Base-by-base conservation (phyloP, 2,329 filamentous ascomycete genomes). In the Nakataea oryzae region DNA sequence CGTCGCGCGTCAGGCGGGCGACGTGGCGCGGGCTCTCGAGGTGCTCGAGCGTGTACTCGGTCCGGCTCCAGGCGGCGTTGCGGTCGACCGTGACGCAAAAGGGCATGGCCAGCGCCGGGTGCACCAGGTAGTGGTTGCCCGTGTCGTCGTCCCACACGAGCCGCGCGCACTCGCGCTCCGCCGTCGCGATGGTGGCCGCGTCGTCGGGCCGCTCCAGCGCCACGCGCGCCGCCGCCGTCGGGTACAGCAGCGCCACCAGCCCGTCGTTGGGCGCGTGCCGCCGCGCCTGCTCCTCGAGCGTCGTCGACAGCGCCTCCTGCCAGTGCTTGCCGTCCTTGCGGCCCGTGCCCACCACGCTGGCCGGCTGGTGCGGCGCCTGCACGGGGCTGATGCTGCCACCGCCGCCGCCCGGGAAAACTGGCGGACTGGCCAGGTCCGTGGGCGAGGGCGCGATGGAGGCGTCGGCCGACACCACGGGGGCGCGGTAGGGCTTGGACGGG, bases 131-230 rank as follows among this genome's bases (percentile, higher is more conserved):
- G 71, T 86, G 81, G 67, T 76, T 81, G 7, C 74, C 72, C 62
- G 76, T 80, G 68, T 88, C 85, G 32, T 83, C 81, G 68, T 88
- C 85, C 83, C 87, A 91, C n/a, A 89, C 84, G 2, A 93, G 81
- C 2, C 86, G 81, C 28, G 85, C 89, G 67, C 84, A 86, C 73
- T 91, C 88, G 34, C 82, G 80, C 70, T 89, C 85, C 0, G 88
- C 88, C 41, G 86, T 82, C 63, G 79, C 78, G 4, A 86, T 78
- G 12, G 87, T 81, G 0, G 81, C 77, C 2, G 81, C 77, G 69
- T 89, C 85, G 56, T 81, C 78, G 3, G 86, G 75, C 29, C 81
- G 79, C 63, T 87, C 85, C 1, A 86, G 75, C 1, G 85, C 87
- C 71, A 86, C 80, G 57, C 81, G 83, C 0, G 86, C 83, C 14